Evolutionary conservation across 2,329 filamentous ascomycete genomes (phyloP), one percentile per base, ranked within the genome.

Genomic region (Colletotrichum tamarilloi): DNA sequence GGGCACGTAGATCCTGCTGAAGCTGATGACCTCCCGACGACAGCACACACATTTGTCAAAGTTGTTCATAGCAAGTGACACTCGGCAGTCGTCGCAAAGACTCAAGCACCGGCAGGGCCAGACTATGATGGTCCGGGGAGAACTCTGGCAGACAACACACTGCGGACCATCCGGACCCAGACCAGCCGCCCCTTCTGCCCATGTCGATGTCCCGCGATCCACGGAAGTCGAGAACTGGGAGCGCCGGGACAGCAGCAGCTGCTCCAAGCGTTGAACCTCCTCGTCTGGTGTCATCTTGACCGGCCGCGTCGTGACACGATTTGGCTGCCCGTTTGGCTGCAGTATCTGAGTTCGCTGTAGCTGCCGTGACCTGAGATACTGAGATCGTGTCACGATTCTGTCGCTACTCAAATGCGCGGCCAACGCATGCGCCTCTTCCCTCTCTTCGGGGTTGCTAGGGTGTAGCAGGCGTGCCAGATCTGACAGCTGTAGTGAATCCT

Each of bases 21-120:
- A 98, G 67, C 95, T 97, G 68, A 91, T 90, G 35, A 98, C 95
- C 77, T 97, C 93, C 69, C 94, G 91, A 63, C 97, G 90, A 82
- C 97, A 98, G 79, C 96, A 98, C 52, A 98, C 95, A 80, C 97
- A 99, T 80, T 94, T 97, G 76, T 95, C 94, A 81, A 97, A 98
- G 81, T 98, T 98, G 81, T 98, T 97, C 91, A 97, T 95, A 4
- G 97, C 97, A 75, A 98, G 87, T 56, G 94, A 96, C 46, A 98
- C 94, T 38, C 97, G 89, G 80, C 97, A 98, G 77, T 98, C 97
- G 81, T 99, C 97, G 80, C 97, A 98, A 14, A 98, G 88, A 77
- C 94, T 96, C 71, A 99, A 87, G 80, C 97, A 99, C 2, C 97
- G 93, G 81, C 97, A 99, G 0, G 97, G 97, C 97, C 97, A 98